Conservation (phyloP, 2,329 filamentous ascomycete genomes). For the Colletotrichum abscissum region DNA sequence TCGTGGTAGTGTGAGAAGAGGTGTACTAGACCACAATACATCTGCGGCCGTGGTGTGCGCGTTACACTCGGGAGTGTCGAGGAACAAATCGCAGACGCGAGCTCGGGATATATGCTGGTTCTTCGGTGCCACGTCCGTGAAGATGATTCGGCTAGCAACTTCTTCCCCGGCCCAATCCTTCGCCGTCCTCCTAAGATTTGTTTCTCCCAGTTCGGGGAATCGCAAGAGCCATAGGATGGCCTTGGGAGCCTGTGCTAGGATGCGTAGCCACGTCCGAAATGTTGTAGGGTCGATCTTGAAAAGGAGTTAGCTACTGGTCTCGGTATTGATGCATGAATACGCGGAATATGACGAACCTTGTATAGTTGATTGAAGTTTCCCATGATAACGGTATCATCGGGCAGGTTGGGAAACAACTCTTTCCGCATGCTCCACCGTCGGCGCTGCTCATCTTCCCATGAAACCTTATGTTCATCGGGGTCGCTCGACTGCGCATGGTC, state of each 20-base stretch:
- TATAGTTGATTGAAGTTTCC: conserved; percentile 99
- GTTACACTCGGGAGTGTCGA: conserved; percentile 98
- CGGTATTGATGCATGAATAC: neutral
- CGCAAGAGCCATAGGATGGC: conserved; percentile 95
- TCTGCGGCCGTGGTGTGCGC: conserved; percentile 98
- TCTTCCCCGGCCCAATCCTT: conserved; percentile 84
- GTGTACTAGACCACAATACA: conserved; percentile 95
- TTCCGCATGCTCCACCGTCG: conserved; percentile 93
- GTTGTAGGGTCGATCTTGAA: conserved; percentile 93
- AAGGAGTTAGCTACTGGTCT: conserved; percentile 10
- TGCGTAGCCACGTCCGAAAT: conserved; percentile 94
- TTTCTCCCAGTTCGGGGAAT: conserved; percentile 93
- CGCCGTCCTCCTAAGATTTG: conserved; percentile 84
- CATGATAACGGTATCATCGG: conserved; percentile 88
- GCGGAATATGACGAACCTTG: conserved; percentile 74
- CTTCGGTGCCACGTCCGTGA: conserved; percentile 97
- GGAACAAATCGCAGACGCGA: conserved; percentile 90
- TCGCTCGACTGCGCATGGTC: conserved; percentile 95
- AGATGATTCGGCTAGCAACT: conserved; percentile 88
- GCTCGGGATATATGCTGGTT: conserved; percentile 93
- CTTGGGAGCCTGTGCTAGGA: conserved; percentile 85
- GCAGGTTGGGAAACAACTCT: conserved; percentile 85
- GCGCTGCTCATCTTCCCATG: conserved; percentile 86
- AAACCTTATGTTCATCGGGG: conserved; percentile 71
- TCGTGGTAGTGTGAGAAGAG: conserved; percentile 87